These are phyloP conservation scores for Sanguinoderma infundibulare DNA, from an alignment of 1,284 basidiomycete species.

Conservation along the genomic window DNA sequence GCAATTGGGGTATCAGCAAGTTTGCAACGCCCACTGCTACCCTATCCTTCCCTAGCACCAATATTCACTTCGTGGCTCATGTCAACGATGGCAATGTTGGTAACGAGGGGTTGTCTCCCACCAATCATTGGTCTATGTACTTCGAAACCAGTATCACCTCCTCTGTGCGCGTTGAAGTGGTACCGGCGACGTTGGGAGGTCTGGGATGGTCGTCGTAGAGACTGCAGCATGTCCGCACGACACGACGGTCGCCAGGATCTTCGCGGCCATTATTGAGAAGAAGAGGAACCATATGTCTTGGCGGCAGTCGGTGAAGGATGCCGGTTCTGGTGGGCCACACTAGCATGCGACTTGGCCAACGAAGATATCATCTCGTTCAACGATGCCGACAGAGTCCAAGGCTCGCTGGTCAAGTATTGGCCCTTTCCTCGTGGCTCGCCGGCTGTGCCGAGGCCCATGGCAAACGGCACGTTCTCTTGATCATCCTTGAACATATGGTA, in stretches of 20 bases:
- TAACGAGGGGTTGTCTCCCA: neutral
- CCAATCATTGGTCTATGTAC: slow-evolving; percentile 9
- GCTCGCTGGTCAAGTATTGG: neutral
- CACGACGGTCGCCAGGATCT: neutral
- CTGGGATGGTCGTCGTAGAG: slow-evolving; percentile 1
- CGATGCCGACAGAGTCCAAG: neutral
- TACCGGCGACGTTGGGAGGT: neutral
- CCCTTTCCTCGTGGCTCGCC: neutral
- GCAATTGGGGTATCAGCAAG: too few species aligned
- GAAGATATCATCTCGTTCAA: neutral
- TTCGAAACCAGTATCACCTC: neutral
- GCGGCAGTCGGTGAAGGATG: slow-evolving; percentile 7
- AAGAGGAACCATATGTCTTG: slow-evolving; percentile 3
- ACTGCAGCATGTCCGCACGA: neutral
- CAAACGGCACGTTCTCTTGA: neutral
- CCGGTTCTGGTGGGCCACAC: slow-evolving; percentile 2
- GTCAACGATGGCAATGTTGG: neutral
- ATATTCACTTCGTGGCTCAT: slow-evolving; percentile 4
- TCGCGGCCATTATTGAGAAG: neutral
- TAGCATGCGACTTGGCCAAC: neutral
- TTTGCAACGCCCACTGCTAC: neutral
- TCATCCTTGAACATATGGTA: neutral
- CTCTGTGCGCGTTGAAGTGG: slow-evolving; percentile 4
- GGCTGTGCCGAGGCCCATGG: neutral
- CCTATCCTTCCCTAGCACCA: neutral